phyloP scores from a whole-genome alignment of 1,284 basidiomycete genomes.

The Ceratobasidium sp. region DNA sequence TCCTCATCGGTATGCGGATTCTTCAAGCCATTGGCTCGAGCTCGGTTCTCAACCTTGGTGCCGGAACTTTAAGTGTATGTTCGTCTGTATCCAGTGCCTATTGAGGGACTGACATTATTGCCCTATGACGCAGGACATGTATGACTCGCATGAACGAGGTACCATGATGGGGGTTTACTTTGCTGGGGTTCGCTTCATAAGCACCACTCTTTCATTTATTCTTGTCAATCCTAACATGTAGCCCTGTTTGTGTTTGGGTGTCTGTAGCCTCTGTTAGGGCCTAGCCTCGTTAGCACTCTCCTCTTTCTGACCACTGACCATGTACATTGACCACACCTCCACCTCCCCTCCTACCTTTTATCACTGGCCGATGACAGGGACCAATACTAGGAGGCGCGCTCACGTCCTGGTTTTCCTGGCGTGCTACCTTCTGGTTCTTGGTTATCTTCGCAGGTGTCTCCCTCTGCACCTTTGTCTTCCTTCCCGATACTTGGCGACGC shows the following conservation, averaged over 20 bases:
- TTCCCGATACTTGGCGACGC: constrained; percentile 82
- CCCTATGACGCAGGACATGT: constrained; percentile 62
- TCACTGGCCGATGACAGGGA: constrained; percentile 57
- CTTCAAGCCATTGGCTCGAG: constrained; percentile 75
- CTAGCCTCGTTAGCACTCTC: constrained; percentile 44
- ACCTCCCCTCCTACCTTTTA: not conserved
- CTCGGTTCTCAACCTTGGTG: constrained; percentile 78
- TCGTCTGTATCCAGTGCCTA: not conserved
- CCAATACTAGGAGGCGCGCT: constrained; percentile 74
- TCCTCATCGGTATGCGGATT: constrained; percentile 76
- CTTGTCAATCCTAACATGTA: constrained; percentile 15
- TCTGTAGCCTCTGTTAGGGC: constrained; percentile 47
- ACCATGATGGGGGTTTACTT: constrained; percentile 81
- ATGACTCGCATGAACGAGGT: constrained; percentile 78
- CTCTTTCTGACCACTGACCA: constrained; percentile 23
- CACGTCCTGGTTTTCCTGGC: constrained; percentile 74
- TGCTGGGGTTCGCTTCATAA: constrained; percentile 57
- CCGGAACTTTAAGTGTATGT: constrained; percentile 69
- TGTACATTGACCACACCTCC: constrained; percentile 14
- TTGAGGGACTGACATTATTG: not conserved
- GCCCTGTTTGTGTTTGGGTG: not conserved
- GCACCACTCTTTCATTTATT: constrained; percentile 2
- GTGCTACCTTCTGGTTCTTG: constrained; percentile 82
- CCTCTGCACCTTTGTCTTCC: constrained; percentile 66
- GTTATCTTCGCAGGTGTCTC: constrained; percentile 65